A percentile compares a stretch with the other conserved stretches of the same genome.
phyloP scores from a whole-genome alignment of 1,139 yeast genomes.

The Pichia sp. region DNA sequence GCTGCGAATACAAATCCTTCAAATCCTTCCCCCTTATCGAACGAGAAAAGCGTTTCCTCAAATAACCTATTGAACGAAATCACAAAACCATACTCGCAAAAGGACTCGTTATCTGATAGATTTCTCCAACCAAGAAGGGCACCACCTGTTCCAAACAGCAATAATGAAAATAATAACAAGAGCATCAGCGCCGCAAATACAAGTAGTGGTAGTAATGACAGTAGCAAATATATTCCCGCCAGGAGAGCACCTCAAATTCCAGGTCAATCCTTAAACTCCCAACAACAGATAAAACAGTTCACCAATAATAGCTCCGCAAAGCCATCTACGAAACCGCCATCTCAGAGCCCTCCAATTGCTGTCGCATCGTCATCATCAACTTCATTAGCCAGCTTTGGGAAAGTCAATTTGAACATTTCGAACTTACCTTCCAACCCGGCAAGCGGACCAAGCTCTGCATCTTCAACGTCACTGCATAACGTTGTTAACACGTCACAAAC shows the following conservation, averaged over 20 bases:
- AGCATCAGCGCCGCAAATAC: neutral
- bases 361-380: neutral
- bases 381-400: neutral
- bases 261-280: neutral
- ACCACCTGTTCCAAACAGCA: slow-evolving; percentile 46
- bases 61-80: slow-evolving; percentile 27
- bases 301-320: neutral
- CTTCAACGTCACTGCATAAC: slow-evolving; percentile 1
- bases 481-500: slow-evolving; percentile 4
- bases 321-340: slow-evolving; percentile 19
- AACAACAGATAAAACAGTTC: neutral
- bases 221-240: slow-evolving; percentile 22
- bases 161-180: neutral
- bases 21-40: neutral
- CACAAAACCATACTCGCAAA: slow-evolving; percentile 30
- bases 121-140: slow-evolving; percentile 51
- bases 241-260: slow-evolving; percentile 31
- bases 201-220: neutral
- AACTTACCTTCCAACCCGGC: neutral
- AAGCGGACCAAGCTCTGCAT: slow-evolving; percentile 7
- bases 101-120: slow-evolving; percentile 35
- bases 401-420: neutral
- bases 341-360: slow-evolving; percentile 24
- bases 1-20: slow-evolving; percentile 1
- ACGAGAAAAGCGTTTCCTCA: neutral